Evolutionary conservation across 78 protist species (phyloP), one percentile per base, ranked within the genome.

Genomic region (Polysphondylium violaceum): DNA sequence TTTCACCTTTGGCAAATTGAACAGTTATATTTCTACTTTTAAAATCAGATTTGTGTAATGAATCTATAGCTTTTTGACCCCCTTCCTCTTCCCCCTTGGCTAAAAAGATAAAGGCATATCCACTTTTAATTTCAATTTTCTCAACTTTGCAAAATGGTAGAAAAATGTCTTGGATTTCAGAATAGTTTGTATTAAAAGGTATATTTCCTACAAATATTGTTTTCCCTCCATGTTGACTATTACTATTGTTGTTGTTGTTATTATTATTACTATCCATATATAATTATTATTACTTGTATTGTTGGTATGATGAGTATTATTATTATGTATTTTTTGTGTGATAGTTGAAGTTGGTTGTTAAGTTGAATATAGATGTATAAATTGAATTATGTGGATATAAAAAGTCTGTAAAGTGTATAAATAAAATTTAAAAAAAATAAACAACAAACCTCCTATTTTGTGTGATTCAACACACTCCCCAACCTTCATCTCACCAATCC

Each of bases 201-300:
- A 81, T 12, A 58, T 81, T 81, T 19, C 90, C 90, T 19, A 81
- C 67, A 29, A 81, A 81, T 4, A 81, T 25, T 19, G 90, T 69
- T 36, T 41, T 11, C 16, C 36, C 21, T 40, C 23, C 7, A 61
- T 7, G 12, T 1, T 0, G 14, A 25, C 6, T 61, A 35, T 61
- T 33, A 61, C 5, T 29, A 35, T 61, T 33, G 25, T 61, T 16
- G 33, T 61, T 31, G 9, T 33, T 61, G 5, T 61, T 35, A 61
- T 17, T 61, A 35, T 61, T 17, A 14, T 61, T 29, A 16, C 7
- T 33, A 35, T 61, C n/a, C n/a, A n/a, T 11, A 61, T 29, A 19
- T 47, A 7, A 14, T 47, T 14, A 14, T 47, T 47, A 47, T 47
- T 47, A 14, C 23, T 47, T 47, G 53, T 14, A 47, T 14, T 47